phyloP scores from a whole-genome alignment of 1,284 basidiomycete species.

The Papiliotrema nemorosa region DNA sequence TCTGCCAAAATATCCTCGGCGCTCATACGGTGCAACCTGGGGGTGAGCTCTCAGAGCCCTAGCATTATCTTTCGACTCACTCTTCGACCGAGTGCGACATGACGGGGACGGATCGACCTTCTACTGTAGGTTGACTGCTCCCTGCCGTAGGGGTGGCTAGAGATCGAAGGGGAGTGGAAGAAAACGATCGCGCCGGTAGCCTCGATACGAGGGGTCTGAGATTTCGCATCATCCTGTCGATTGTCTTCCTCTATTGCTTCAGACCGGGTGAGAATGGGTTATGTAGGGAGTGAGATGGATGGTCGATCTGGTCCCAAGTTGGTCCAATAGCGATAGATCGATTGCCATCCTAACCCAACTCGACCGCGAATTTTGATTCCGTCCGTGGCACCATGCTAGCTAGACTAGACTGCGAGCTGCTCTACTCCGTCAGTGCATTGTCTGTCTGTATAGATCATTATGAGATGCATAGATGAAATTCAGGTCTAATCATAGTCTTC shows the following conservation, averaged over 20 bases:
- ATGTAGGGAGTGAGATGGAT: neutral
- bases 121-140: conserved; percentile 26
- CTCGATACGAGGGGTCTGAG: conserved; percentile 38
- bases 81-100: conserved; percentile 48
- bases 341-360: neutral
- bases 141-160: conserved; percentile 22
- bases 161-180: conserved; percentile 26
- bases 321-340: neutral
- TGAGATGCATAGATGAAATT: too few relatives aligned
- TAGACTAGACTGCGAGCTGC: neutral
- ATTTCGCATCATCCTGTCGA: conserved; percentile 39
- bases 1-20: conserved; percentile 75
- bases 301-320: neutral
- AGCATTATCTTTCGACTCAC: conserved; percentile 24
- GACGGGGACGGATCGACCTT: conserved; percentile 53
- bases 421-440: too few relatives aligned
- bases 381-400: conserved; percentile 2
- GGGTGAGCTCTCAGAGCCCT: conserved; percentile 4
- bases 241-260: neutral
- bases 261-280: neutral
- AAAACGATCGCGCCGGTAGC: conserved; percentile 23
- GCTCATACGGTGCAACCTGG: conserved; percentile 64
- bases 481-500: too few relatives aligned
- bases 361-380: neutral
- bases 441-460: too few relatives aligned